Conservation (phyloP, 164 flowering plant genomes). For the Buxus sempervirens region DNA sequence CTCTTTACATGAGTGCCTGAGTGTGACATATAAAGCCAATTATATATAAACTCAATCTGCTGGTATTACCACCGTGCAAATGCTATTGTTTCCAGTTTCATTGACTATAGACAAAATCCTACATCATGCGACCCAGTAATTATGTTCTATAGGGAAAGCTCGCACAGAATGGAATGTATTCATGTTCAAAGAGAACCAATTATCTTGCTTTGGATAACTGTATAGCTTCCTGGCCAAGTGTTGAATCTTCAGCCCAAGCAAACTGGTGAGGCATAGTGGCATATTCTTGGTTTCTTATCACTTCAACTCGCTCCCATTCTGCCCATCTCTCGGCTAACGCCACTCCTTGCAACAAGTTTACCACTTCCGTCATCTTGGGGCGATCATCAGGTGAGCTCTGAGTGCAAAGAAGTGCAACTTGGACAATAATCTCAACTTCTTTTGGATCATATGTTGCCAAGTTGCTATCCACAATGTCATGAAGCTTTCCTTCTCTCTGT, state of each 20-base stretch:
- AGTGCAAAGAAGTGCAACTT: slow-evolving; percentile 87
- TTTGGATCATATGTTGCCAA: slow-evolving; percentile 47
- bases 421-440: slow-evolving; percentile 71
- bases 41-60: no score
- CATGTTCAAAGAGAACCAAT: background rate
- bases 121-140: no score
- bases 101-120: no score
- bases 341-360: slow-evolving; percentile 64
- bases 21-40: no score
- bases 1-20: no score
- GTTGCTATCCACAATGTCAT: slow-evolving; percentile 67
- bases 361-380: slow-evolving; percentile 78
- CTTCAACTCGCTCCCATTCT: slow-evolving; percentile 68
- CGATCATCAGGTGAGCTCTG: slow-evolving; percentile 81
- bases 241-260: slow-evolving; percentile 73
- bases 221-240: slow-evolving; percentile 65
- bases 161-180: no score
- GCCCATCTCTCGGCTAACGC: slow-evolving; percentile 75
- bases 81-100: no score
- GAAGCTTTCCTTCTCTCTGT: slow-evolving; percentile 62
- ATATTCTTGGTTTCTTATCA: slow-evolving; percentile 39
- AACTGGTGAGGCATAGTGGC: slow-evolving; percentile 45
- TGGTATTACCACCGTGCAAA: no score
- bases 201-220: slow-evolving; percentile 76
- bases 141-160: no score